Conservation (phyloP, 345 rosid species). For the Pugionium cornutum region DNA sequence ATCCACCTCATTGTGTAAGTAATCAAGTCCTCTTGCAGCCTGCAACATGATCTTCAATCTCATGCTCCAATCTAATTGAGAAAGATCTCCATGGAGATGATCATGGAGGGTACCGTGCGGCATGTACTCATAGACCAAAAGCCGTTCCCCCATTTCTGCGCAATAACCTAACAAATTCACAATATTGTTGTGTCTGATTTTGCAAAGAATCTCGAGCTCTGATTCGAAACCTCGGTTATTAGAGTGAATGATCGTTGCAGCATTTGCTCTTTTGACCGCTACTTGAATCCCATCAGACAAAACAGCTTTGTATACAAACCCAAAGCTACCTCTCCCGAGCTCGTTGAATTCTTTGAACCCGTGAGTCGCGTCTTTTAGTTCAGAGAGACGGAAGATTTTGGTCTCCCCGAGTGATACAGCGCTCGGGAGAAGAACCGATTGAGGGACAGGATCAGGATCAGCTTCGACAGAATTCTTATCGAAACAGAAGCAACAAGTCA, state of each 20-base stretch:
- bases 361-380: conserved; percentile 86
- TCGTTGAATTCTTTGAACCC: conserved; percentile 93
- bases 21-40: conserved; percentile 83
- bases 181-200: conserved; percentile 68
- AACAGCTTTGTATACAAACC: conserved; percentile 88
- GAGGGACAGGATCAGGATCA: conserved; percentile 46
- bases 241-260: conserved; percentile 86
- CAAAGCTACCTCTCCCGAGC: conserved; percentile 88
- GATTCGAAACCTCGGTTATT: conserved; percentile 79
- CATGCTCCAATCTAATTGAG: conserved; percentile 71
- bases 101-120: conserved; percentile 85
- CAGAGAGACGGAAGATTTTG: conserved; percentile 76
- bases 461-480: conserved; percentile 55
- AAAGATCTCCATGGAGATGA: conserved; percentile 80
- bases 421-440: conserved; percentile 40
- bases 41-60: conserved; percentile 73
- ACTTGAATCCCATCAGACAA: conserved; percentile 82
- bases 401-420: conserved; percentile 61
- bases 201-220: conserved; percentile 77
- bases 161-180: conserved; percentile 87
- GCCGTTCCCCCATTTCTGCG: conserved; percentile 86
- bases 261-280: conserved; percentile 90
- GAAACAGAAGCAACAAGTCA: conserved; percentile 52
- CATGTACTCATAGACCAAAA: conserved; percentile 87
- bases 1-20: conserved; percentile 69